Percentiles rank a stretch among this genome's conserved stretches.
phyloP scores from a whole-genome alignment of 2,329 filamentous ascomycete genomes.

The Calonectria hongkongensis region DNA sequence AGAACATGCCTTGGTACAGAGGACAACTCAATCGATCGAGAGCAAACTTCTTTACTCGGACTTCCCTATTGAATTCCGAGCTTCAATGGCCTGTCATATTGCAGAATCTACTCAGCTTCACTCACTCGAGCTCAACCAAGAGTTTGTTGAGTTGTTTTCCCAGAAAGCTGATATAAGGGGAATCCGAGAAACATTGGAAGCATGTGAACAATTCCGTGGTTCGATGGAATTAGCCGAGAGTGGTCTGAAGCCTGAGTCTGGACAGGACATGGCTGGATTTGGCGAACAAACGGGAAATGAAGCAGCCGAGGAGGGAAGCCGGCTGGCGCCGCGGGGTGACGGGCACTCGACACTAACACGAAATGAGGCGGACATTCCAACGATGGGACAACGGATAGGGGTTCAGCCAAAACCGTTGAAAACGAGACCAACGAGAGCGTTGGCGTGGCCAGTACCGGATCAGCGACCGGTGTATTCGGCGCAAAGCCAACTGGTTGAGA shows the following conservation, averaged over 20 bases:
- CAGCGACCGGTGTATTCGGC: conserved; percentile 43
- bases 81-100: conserved; percentile 56
- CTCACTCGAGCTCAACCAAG: conserved; percentile 49
- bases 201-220: conserved; percentile 41
- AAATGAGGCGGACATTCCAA: conserved; percentile 7
- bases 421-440: conserved; percentile 41
- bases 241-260: background rate
- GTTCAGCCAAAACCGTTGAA: conserved; percentile 34
- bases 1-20: conserved; percentile 56
- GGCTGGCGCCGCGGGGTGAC: conserved; percentile 18
- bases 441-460: conserved; percentile 46
- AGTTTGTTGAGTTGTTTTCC: conserved; percentile 44
- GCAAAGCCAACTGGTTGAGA: conserved; percentile 35
- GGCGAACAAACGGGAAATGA: conserved; percentile 2
- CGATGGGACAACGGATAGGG: conserved; percentile 15
- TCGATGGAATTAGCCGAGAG: conserved; percentile 3
- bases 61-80: conserved; percentile 55
- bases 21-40: conserved; percentile 57
- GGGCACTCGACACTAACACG: conserved; percentile 22
- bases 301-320: conserved; percentile 19
- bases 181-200: conserved; percentile 33
- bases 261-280: background rate
- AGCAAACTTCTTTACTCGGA: conserved; percentile 59
- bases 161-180: conserved; percentile 28
- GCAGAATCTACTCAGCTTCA: conserved; percentile 46